Conservation (phyloP, 768 basidiomycete genomes). For the Mycena alexandri region DNA sequence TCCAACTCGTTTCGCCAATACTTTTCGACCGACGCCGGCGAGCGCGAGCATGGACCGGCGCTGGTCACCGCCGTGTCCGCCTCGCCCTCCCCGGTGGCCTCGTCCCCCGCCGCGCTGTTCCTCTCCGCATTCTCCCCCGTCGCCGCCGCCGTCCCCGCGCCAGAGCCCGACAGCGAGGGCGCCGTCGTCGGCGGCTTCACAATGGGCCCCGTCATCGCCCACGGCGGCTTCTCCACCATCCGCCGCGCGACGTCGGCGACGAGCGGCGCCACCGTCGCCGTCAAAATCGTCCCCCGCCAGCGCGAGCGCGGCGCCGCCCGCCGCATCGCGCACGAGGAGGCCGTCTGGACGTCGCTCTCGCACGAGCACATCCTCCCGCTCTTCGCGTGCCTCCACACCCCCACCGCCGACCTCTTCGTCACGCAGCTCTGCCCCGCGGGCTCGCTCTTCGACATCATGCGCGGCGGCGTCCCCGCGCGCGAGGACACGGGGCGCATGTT, state of each 20-base stretch:
- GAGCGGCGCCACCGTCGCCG: constrained; percentile 74
- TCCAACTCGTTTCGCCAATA: constrained; percentile 25
- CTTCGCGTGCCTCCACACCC: constrained; percentile 70
- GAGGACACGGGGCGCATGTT: constrained; percentile 90
- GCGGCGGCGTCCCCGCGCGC: constrained; percentile 76
- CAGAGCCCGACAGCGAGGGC: constrained; percentile 75
- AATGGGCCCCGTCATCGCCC: constrained; percentile 81
- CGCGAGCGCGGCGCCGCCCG: constrained; percentile 63
- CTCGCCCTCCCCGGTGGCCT: constrained; percentile 27
- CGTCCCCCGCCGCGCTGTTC: constrained; percentile 83
- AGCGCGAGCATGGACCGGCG: constrained; percentile 6
- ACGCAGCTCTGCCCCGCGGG: constrained; percentile 89
- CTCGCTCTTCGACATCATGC: constrained; percentile 85
- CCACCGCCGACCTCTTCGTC: constrained; percentile 82
- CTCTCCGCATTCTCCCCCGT: constrained; percentile 72
- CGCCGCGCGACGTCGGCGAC: constrained; percentile 74
- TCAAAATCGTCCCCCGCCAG: constrained; percentile 83
- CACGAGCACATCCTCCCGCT: constrained; percentile 92
- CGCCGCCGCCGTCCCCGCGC: constrained; percentile 42
- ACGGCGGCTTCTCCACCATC: constrained; percentile 87
- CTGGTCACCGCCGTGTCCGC: constrained; percentile 13
- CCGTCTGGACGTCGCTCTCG: constrained; percentile 79
- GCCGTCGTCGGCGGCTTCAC: constrained; percentile 77
- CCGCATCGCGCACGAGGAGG: constrained; percentile 77
- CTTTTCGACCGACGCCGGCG: constrained; percentile 28